phyloP scores from a whole-genome alignment of 352 stramenopile genomes.

The Globisporangium nagaii region DNA sequence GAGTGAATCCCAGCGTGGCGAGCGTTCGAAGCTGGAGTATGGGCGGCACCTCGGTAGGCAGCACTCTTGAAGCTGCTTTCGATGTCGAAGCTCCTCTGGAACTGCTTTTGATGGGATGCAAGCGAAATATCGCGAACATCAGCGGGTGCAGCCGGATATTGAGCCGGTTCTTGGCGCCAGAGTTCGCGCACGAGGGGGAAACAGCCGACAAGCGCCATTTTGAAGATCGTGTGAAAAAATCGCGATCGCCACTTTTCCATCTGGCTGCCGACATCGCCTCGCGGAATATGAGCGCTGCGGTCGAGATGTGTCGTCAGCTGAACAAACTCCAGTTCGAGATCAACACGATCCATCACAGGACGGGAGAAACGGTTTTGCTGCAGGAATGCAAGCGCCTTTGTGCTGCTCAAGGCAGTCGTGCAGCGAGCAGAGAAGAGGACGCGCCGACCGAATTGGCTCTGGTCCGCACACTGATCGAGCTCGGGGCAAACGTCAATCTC shows the following conservation, averaged over 20 bases:
- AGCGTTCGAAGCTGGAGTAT: constrained; percentile 1
- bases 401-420: neutral
- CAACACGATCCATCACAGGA: constrained; percentile 33
- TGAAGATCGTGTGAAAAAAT: constrained; percentile 15
- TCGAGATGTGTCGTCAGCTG: constrained; percentile 45
- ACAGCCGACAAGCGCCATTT: neutral
- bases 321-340: constrained; percentile 37
- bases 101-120: constrained; percentile 18
- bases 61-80: constrained; percentile 2
- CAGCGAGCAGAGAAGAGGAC: neutral
- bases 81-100: constrained; percentile 23
- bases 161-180: neutral
- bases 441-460: constrained; percentile 25
- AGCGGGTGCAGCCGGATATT: constrained; percentile 16
- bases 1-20: neutral
- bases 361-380: constrained; percentile 38
- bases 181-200: neutral
- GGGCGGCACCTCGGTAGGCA: neutral
- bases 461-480: constrained; percentile 37
- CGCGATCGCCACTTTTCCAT: constrained; percentile 31
- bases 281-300: constrained; percentile 39
- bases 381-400: constrained; percentile 60
- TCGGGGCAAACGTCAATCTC: constrained; percentile 47
- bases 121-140: neutral
- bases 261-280: constrained; percentile 35